phyloP scores from a whole-genome alignment of 108 stramenopile genomes.

The Skeletonema tropicum region DNA sequence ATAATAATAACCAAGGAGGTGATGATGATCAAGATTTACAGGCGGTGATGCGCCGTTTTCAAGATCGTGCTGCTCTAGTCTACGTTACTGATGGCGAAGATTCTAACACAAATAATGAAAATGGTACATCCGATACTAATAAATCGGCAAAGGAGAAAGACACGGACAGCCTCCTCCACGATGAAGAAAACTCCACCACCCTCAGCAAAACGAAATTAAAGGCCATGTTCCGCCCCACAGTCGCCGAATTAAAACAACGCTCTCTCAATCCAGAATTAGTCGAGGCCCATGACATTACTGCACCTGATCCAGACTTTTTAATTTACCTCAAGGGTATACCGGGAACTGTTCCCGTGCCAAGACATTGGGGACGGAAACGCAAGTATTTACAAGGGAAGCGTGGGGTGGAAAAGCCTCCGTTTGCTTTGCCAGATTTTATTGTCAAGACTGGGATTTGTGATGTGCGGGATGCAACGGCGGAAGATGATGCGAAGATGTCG shows the following conservation, averaged over 20 bases:
- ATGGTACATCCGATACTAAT: constrained; percentile 5
- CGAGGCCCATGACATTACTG: constrained; percentile 97
- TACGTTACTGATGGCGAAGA: constrained; percentile 59
- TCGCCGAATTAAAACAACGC: constrained; percentile 95
- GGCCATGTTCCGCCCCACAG: constrained; percentile 83
- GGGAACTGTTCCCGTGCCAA: constrained; percentile 94
- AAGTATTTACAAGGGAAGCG: constrained; percentile 98
- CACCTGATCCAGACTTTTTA: constrained; percentile 93
- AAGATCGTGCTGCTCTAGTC: constrained; percentile 57
- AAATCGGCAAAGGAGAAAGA: not conserved
- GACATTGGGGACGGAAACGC: constrained; percentile 98
- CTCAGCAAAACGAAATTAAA: constrained; percentile 90
- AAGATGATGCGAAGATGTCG: constrained; percentile 76
- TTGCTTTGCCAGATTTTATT: constrained; percentile 97
- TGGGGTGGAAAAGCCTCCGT: constrained; percentile 95
- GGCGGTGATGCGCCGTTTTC: constrained; percentile 63
- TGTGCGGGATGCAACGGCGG: constrained; percentile 84
- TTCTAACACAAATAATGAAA: not conserved
- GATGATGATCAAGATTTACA: constrained; percentile 44
- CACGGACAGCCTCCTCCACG: constrained; percentile 29
- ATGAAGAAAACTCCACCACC: constrained; percentile 40
- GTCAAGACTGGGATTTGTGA: constrained; percentile 96
- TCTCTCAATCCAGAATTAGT: constrained; percentile 90
- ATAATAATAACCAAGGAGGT: constrained; percentile 11
- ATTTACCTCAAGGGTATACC: constrained; percentile 86